These are phyloP conservation scores for Hypoxylon subgilvum DNA, from an alignment of 495 filamentous ascomycete species.

Conservation along the genomic window DNA sequence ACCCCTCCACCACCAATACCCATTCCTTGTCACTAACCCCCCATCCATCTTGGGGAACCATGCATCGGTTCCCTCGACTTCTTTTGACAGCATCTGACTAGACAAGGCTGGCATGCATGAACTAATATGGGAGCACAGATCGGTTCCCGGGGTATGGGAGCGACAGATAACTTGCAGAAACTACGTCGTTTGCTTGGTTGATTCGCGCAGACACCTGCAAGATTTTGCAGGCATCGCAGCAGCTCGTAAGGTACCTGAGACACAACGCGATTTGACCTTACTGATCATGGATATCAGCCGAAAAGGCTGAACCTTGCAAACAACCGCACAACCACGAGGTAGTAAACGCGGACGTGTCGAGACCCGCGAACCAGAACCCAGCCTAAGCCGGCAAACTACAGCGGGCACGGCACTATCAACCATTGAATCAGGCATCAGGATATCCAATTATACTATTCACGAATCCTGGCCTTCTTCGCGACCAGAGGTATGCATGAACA, in stretches of 20 bases:
- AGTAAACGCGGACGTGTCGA: conserved; percentile 29
- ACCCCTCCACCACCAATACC: conserved; percentile 31
- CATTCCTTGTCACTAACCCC: conserved; percentile 38
- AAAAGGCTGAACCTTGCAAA: conserved; percentile 40
- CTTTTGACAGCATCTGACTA: conserved; percentile 37
- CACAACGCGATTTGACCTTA: conserved; percentile 32
- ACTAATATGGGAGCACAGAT: conserved; percentile 40
- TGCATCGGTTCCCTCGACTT: conserved; percentile 33
- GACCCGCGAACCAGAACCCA: conserved; percentile 22
- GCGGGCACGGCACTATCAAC: conserved; percentile 4
- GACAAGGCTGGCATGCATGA: conserved; percentile 40
- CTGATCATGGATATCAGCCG: conserved; percentile 27
- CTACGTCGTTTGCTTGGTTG: conserved; percentile 36
- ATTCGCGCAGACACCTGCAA: conserved; percentile 34
- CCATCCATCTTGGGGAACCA: conserved; percentile 36
- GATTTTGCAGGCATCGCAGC: conserved; percentile 33
- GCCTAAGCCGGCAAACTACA: conserved; percentile 3
- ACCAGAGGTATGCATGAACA: conserved; percentile 7
- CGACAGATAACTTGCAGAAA: conserved; percentile 39
- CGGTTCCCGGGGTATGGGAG: conserved; percentile 27
- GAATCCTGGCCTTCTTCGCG: background rate
- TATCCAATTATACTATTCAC: conserved; percentile 2
- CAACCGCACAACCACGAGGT: conserved; percentile 30
- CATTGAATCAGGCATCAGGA: too few relatives aligned
- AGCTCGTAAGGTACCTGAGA: conserved; percentile 32